Conservation (phyloP, 1,139 yeast species). For the Taphrina flavorubra region DNA sequence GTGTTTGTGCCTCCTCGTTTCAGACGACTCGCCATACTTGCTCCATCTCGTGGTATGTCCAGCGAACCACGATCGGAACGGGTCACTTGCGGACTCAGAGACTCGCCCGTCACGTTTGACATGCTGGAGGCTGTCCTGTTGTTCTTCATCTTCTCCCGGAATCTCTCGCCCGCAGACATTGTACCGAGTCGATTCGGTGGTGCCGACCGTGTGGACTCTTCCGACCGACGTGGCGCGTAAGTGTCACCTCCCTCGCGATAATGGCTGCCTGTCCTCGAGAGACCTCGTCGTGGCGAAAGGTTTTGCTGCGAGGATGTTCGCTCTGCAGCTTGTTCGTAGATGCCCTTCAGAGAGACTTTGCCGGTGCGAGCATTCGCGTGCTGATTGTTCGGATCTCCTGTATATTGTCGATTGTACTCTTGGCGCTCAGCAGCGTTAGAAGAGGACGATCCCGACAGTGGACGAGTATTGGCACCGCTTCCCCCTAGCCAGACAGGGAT, state of each 20-base stretch:
- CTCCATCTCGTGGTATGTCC: constrained; percentile 18
- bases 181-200: background rate
- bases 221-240: constrained; percentile 12
- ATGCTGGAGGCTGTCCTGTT: constrained; percentile 19
- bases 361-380: constrained; percentile 8
- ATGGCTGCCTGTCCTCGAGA: constrained; percentile 16
- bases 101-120: constrained; percentile 1
- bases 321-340: constrained; percentile 40
- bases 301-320: constrained; percentile 31
- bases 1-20: constrained; percentile 25
- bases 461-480: constrained; percentile 10
- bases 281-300: constrained; percentile 16
- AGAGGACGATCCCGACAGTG: background rate
- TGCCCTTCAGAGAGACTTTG: constrained; percentile 32
- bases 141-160: constrained; percentile 38
- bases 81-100: background rate
- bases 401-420: background rate
- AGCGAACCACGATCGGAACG: constrained; percentile 11
- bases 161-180: constrained; percentile 38
- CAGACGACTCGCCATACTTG: constrained; percentile 20
- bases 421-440: background rate
- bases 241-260: constrained; percentile 7
- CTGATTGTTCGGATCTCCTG: background rate
- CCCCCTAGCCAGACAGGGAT: constrained; percentile 38
- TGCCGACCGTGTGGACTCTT: constrained; percentile 12